Evolutionary conservation across 2,329 filamentous ascomycete genomes (phyloP).

Genomic region (Clonostachys sp.): DNA sequence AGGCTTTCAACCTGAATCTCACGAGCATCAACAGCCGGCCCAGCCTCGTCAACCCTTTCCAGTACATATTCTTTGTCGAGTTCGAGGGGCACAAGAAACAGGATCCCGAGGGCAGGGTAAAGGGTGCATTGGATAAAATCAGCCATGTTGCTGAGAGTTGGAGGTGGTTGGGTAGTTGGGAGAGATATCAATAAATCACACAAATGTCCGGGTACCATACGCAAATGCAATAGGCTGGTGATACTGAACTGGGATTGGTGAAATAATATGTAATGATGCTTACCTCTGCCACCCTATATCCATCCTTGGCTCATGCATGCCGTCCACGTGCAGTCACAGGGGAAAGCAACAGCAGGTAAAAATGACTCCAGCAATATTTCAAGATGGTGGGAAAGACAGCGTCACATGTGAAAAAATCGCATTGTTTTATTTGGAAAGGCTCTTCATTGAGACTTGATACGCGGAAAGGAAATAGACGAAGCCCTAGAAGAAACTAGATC

Average conservation of each 20-base stretch:
- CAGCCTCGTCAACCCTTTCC: conserved; percentile 69
- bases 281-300: too few relatives aligned
- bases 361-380: too few relatives aligned
- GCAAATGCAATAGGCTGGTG: not conserved
- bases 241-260: not conserved
- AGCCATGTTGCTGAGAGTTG: conserved; percentile 52
- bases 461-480: too few relatives aligned
- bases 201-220: conserved; percentile 4
- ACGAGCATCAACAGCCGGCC: conserved; percentile 89
- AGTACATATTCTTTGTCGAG: conserved; percentile 95
- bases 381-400: too few relatives aligned
- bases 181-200: conserved; percentile 15
- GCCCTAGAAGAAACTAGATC: too few relatives aligned
- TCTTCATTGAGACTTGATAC: too few relatives aligned
- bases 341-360: too few relatives aligned
- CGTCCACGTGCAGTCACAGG: too few relatives aligned
- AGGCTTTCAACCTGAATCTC: conserved; percentile 67
- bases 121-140: conserved; percentile 55
- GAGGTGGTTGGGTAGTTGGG: conserved; percentile 70
- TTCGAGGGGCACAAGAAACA: conserved; percentile 59
- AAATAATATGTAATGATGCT: too few relatives aligned
- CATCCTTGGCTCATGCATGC: too few relatives aligned
- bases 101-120: conserved; percentile 53
- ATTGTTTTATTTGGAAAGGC: too few relatives aligned
- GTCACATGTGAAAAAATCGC: too few relatives aligned